Evolutionary conservation across 176 grass and related monocot genomes (phyloP).

Genomic region (Aegilops bicornis): DNA sequence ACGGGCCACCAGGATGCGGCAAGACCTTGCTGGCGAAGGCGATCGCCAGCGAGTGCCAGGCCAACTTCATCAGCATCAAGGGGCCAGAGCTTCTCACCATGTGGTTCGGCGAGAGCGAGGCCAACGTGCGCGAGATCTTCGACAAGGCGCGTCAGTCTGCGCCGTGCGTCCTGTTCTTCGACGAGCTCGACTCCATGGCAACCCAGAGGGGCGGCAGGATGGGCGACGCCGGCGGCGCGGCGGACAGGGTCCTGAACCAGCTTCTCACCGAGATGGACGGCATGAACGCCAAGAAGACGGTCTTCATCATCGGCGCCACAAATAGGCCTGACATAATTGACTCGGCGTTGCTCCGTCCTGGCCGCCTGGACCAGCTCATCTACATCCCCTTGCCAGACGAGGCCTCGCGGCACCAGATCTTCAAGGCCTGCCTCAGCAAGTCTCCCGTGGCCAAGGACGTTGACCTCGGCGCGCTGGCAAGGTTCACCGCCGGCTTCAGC

Average conservation of each 20-base stretch:
- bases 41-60: no score
- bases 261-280: constrained; percentile 70
- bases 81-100: no score
- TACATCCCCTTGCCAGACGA: no score
- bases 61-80: no score
- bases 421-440: no score
- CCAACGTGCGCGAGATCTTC: constrained; percentile 61
- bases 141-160: constrained; percentile 61
- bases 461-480: no score
- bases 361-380: no score
- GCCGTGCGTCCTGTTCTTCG: constrained; percentile 45
- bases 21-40: no score
- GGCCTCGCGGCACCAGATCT: constrained; percentile 38
- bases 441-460: no score
- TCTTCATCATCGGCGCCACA: constrained; percentile 68
- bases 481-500: no score
- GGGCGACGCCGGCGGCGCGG: constrained; percentile 53
- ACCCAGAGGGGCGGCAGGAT: constrained; percentile 41
- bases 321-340: constrained; percentile 7
- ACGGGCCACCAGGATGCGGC: no score
- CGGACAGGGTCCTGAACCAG: constrained; percentile 59
- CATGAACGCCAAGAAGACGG: constrained; percentile 69
- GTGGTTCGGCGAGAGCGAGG: constrained; percentile 43
- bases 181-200: constrained; percentile 70
- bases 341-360: no score